These are phyloP conservation scores for Parmelia sp. DNA, from an alignment of 495 filamentous ascomycete species.

Conservation along the genomic window DNA sequence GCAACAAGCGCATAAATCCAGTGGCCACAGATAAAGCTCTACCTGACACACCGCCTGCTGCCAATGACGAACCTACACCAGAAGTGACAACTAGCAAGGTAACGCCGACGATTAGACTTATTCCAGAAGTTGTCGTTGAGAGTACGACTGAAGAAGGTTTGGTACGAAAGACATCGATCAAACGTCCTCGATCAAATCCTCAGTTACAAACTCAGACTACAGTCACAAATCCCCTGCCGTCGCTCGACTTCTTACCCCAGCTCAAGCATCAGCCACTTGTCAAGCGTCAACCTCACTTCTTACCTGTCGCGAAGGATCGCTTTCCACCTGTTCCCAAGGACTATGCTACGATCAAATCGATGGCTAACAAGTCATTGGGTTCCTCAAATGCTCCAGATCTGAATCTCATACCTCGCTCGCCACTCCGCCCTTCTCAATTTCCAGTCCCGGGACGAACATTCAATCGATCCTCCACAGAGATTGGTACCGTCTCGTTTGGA, in stretches of 20 bases:
- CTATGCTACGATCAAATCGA: conserved; percentile 11
- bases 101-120: conserved; percentile 1
- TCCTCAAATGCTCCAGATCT: conserved; percentile 19
- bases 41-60: neutral
- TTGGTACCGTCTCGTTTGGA: conserved; percentile 13
- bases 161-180: conserved; percentile 26
- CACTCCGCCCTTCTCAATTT: conserved; percentile 21
- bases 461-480: conserved; percentile 18
- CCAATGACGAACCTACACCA: neutral
- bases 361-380: conserved; percentile 13
- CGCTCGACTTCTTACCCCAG: conserved; percentile 27
- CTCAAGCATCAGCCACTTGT: conserved; percentile 29
- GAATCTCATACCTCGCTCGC: conserved; percentile 20
- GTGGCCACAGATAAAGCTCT: neutral
- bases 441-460: conserved; percentile 9
- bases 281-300: conserved; percentile 19
- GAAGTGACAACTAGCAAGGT: neutral
- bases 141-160: conserved; percentile 21
- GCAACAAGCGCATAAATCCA: neutral
- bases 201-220: conserved; percentile 23
- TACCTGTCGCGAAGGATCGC: neutral
- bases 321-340: conserved; percentile 16
- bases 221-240: conserved; percentile 18
- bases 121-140: conserved; percentile 22
- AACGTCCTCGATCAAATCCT: conserved; percentile 27